These are phyloP conservation scores for Aspergillus arachidicola DNA, from an alignment of 2,329 filamentous ascomycete genomes.

Conservation along the genomic window DNA sequence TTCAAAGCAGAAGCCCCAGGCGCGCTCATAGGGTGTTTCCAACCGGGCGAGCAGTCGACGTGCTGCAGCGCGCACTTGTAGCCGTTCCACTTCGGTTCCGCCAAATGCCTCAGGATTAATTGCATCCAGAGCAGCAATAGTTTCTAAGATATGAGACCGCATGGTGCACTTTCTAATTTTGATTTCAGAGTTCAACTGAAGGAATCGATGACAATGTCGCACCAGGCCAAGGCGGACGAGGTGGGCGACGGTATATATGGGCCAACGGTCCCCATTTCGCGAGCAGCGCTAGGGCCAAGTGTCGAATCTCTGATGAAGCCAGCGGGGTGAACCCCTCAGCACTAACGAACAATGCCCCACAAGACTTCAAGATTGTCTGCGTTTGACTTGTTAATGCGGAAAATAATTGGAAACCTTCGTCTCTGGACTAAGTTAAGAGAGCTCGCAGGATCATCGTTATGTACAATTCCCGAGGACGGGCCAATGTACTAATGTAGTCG, in stretches of 20 bases:
- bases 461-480: not conserved
- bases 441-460: not conserved
- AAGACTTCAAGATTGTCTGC: not conserved
- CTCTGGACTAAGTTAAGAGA: not conserved
- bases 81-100: constrained; percentile 26
- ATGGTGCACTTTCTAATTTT: constrained; percentile 7
- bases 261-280: not conserved
- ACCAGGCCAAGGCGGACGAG: not conserved
- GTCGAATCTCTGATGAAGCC: not conserved
- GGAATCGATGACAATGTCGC: not conserved
- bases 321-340: not conserved
- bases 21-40: constrained; percentile 37
- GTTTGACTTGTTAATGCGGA: not conserved
- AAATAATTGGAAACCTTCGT: not conserved
- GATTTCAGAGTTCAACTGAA: not conserved
- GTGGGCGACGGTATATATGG: not conserved
- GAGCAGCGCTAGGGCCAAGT: not conserved
- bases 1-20: constrained; percentile 35
- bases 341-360: not conserved
- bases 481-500: not conserved
- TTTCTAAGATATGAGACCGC: constrained; percentile 18
- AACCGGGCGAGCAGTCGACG: constrained; percentile 32
- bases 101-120: constrained; percentile 19
- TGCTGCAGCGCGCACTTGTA: constrained; percentile 30
- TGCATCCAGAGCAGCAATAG: constrained; percentile 23